Evolutionary conservation across 2,329 filamentous ascomycete species (phyloP).

Genomic region (Colletotrichum sublineola): DNA sequence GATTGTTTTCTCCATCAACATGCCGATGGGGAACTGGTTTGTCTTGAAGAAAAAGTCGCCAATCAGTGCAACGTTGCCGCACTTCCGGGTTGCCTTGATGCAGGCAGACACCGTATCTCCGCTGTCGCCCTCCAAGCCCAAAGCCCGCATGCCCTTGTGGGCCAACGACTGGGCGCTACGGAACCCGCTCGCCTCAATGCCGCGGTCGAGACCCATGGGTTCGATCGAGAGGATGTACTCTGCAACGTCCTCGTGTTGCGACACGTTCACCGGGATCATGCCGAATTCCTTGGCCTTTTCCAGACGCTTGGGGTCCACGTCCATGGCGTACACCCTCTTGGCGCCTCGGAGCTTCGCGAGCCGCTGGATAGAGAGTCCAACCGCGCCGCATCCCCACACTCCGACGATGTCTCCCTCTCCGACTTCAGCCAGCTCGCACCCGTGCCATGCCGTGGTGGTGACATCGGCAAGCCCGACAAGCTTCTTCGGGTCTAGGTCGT

Average conservation of each 20-base stretch:
- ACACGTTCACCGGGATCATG: slow-evolving; percentile 48
- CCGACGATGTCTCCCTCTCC: slow-evolving; percentile 45
- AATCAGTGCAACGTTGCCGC: slow-evolving; percentile 48
- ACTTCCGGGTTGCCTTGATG: slow-evolving; percentile 49
- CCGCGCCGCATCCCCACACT: slow-evolving; percentile 6
- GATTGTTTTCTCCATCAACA: slow-evolving; percentile 51
- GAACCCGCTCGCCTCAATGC: slow-evolving; percentile 50
- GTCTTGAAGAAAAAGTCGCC: slow-evolving; percentile 49
- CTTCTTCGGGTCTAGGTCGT: slow-evolving; percentile 47
- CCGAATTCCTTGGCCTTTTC: slow-evolving; percentile 46
- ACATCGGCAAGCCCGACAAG: slow-evolving; percentile 50
- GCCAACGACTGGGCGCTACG: slow-evolving; percentile 44
- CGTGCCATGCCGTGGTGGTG: slow-evolving; percentile 49
- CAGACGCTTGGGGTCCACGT: slow-evolving; percentile 49
- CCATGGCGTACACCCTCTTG: slow-evolving; percentile 50
- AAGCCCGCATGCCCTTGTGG: slow-evolving; percentile 34
- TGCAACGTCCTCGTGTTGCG: slow-evolving; percentile 45
- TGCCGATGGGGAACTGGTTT: slow-evolving; percentile 49
- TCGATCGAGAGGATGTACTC: slow-evolving; percentile 50
- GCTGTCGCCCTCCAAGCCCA: slow-evolving; percentile 47
- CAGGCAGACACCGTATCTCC: slow-evolving; percentile 47
- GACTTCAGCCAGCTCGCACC: slow-evolving; percentile 50
- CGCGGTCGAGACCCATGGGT: slow-evolving; percentile 46
- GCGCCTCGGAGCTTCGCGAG: slow-evolving; percentile 49
- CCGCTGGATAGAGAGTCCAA: slow-evolving; percentile 47